Evolutionary conservation across 2,329 filamentous ascomycete species (phyloP).

Genomic region (Saccharata proteae): DNA sequence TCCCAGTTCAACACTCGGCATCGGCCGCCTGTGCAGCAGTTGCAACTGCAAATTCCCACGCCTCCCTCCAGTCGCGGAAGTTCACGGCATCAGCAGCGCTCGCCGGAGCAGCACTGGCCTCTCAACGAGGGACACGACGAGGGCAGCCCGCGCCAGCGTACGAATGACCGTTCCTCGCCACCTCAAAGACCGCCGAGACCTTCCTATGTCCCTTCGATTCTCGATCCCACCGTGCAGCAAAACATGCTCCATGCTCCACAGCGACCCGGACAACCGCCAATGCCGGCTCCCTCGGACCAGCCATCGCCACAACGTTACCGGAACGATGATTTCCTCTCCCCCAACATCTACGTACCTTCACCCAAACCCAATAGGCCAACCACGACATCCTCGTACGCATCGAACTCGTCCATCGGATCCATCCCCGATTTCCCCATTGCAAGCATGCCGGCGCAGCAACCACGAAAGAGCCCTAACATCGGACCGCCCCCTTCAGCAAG

Average conservation of each 20-base stretch:
- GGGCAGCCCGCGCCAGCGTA: constrained; percentile 19
- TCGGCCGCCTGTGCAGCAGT: constrained; percentile 10
- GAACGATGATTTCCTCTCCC: constrained; percentile 22
- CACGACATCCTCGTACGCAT: constrained; percentile 25
- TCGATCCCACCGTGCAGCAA: constrained; percentile 18
- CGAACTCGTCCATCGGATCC: constrained; percentile 28
- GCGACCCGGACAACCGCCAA: constrained; percentile 10
- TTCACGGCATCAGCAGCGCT: constrained; percentile 10
- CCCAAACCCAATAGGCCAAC: constrained; percentile 18
- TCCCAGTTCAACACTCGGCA: constrained; percentile 15
- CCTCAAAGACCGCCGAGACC: constrained; percentile 31
- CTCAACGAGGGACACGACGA: constrained; percentile 24
- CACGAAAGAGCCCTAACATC: constrained; percentile 28
- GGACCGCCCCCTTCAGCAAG: constrained; percentile 38
- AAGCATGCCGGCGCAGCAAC: constrained; percentile 22
- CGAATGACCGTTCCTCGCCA: constrained; percentile 26
- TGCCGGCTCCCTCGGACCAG: constrained; percentile 5
- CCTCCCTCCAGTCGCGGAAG: constrained; percentile 12
- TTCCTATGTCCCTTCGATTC: constrained; percentile 24
- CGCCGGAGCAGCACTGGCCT: constrained; percentile 35
- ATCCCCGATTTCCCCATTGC: constrained; percentile 31
- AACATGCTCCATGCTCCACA: constrained; percentile 20
- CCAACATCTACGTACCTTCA: constrained; percentile 15
- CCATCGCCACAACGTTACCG: constrained; percentile 13
- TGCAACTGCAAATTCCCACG: constrained; percentile 9